A percentile compares a stretch with the other conserved stretches of the same genome.
Conservation (phyloP, 116 monocot genomes). For the Dioscorea cayenensis region DNA sequence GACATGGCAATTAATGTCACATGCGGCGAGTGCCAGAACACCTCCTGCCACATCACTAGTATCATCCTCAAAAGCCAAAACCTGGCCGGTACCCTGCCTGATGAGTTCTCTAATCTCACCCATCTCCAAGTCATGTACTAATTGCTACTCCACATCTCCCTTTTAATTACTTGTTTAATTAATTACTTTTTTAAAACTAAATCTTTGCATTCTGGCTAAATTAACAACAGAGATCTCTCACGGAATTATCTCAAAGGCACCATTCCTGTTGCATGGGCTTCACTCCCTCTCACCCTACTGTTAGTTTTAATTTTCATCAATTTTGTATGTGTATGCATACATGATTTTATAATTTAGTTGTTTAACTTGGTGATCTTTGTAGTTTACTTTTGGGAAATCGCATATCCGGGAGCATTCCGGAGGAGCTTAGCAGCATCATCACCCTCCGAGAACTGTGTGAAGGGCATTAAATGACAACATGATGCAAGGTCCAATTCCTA, state of each 20-base stretch:
- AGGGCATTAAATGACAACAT: slow-evolving; percentile 22
- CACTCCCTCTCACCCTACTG: slow-evolving; percentile 41
- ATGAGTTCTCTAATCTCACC: slow-evolving; percentile 40
- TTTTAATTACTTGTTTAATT: not conserved
- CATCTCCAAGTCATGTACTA: slow-evolving; percentile 36
- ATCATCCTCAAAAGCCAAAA: slow-evolving; percentile 39
- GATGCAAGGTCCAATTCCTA: slow-evolving; percentile 25
- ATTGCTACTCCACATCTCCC: not conserved
- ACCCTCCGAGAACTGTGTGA: slow-evolving; percentile 18
- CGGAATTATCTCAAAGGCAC: slow-evolving; percentile 55
- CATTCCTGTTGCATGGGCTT: slow-evolving; percentile 40
- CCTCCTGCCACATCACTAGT: slow-evolving; percentile 25
- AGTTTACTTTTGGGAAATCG: slow-evolving; percentile 18
- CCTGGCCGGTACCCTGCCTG: slow-evolving; percentile 36
- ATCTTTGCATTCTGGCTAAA: too few species aligned
- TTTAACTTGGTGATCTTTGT: not conserved
- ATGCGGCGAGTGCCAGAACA: slow-evolving; percentile 13
- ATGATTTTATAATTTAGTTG: not conserved
- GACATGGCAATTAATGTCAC: slow-evolving; percentile 14
- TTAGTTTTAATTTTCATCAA: slow-evolving; percentile 6
- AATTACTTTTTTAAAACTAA: not conserved
- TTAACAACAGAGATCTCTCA: slow-evolving; percentile 39
- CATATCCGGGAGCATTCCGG: slow-evolving; percentile 22
- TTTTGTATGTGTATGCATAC: too few species aligned
- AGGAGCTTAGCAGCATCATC: slow-evolving; percentile 17